These are phyloP conservation scores for Xylaria curta DNA, from an alignment of 495 filamentous ascomycete species.

Conservation along the genomic window DNA sequence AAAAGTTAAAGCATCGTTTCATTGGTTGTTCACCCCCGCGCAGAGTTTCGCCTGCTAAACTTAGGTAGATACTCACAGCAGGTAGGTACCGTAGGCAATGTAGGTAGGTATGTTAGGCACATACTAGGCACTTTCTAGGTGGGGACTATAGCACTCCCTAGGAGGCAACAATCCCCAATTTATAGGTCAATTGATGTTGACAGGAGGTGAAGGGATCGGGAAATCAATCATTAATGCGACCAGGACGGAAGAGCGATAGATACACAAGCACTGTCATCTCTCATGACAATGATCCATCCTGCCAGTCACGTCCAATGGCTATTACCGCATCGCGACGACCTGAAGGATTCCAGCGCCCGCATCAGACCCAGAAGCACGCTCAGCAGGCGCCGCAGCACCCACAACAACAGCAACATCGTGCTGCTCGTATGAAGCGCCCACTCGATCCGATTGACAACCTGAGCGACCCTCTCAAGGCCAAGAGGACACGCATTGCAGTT, in stretches of 20 bases:
- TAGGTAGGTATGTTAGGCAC: no score
- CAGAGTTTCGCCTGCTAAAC: background rate
- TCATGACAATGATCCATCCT: constrained; percentile 41
- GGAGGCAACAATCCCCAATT: constrained; percentile 21
- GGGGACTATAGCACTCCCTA: constrained; percentile 2
- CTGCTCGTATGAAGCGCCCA: constrained; percentile 42
- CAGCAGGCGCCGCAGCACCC: constrained; percentile 19
- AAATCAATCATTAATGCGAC: constrained; percentile 23
- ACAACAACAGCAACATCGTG: constrained; percentile 29
- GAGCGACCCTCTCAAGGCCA: constrained; percentile 32
- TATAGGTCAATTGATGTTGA: constrained; percentile 22
- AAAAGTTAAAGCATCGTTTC: background rate
- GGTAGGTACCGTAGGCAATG: no score
- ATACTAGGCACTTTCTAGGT: background rate
- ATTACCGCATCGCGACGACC: constrained; percentile 44
- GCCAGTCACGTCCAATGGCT: constrained; percentile 38
- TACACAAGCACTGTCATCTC: background rate
- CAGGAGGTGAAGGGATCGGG: constrained; percentile 16
- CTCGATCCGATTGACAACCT: constrained; percentile 42
- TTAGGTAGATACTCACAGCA: background rate
- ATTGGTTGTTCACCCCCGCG: constrained; percentile 1
- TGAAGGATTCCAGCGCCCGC: constrained; percentile 43
- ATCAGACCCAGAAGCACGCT: constrained; percentile 19
- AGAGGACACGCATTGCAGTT: constrained; percentile 45
- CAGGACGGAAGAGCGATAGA: constrained; percentile 16